A percentile compares a stretch with the other conserved stretches of the same genome.
Conservation (phyloP, 2,329 filamentous ascomycete genomes). For the Colletotrichum graminicola region DNA sequence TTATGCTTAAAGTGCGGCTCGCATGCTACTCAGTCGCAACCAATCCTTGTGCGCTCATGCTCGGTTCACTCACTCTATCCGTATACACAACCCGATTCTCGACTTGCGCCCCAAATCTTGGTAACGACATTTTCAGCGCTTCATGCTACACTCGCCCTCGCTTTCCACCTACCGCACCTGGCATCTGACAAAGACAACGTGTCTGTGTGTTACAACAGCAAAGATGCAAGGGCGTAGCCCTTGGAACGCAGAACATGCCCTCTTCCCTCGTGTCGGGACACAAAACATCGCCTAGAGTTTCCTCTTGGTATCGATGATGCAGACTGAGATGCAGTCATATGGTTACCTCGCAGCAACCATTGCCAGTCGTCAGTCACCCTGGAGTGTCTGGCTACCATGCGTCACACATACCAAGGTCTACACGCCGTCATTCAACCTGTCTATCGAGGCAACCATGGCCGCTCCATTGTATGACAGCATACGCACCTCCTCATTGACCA, state of each 20-base stretch:
- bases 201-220: constrained; percentile 10
- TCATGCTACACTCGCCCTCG: constrained; percentile 4
- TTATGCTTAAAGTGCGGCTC: neutral
- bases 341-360: neutral
- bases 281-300: constrained; percentile 25
- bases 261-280: neutral
- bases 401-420: neutral
- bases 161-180: constrained; percentile 17
- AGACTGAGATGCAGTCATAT: constrained; percentile 6
- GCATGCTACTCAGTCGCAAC: neutral
- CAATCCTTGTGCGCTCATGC: constrained; percentile 9
- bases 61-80: constrained; percentile 2
- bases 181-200: constrained; percentile 19
- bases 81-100: constrained; percentile 14
- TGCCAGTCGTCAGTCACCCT: neutral
- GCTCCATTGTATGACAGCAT: neutral
- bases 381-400: constrained; percentile 4
- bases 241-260: constrained; percentile 26
- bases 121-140: neutral
- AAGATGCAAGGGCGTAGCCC: constrained; percentile 36
- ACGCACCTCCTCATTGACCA: neutral
- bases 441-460: constrained; percentile 8
- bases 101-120: constrained; percentile 1
- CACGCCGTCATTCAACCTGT: constrained; percentile 11
- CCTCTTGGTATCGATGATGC: constrained; percentile 4